phyloP scores from a whole-genome alignment of 2,329 filamentous ascomycete species.

The Xylariales sp. region DNA sequence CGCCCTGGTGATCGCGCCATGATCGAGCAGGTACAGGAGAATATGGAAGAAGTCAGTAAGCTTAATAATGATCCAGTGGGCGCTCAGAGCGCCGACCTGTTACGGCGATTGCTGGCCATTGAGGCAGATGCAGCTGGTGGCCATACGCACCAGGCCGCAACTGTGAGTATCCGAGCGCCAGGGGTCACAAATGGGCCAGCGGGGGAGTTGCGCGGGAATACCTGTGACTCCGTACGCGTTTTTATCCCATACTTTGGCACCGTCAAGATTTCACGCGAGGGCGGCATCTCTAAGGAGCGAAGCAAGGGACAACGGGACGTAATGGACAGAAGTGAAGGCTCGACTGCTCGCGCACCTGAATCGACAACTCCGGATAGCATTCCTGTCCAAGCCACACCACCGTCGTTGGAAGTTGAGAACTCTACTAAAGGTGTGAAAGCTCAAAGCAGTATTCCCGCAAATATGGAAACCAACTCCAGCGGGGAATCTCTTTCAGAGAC shows the following conservation, averaged over 20 bases:
- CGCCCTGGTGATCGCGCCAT: slow-evolving; percentile 1
- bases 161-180: not conserved
- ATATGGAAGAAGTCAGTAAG: slow-evolving; percentile 12
- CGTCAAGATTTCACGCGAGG: slow-evolving; percentile 17
- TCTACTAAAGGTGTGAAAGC: no score
- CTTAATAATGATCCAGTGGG: slow-evolving; percentile 22
- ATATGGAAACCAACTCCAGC: no score
- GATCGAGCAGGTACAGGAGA: slow-evolving; percentile 6
- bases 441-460: no score
- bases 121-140: slow-evolving; percentile 25
- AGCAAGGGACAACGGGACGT: not conserved
- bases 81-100: slow-evolving; percentile 20
- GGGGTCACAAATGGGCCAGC: slow-evolving; percentile 6
- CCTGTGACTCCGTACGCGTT: slow-evolving; percentile 22
- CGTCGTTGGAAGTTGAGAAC: no score
- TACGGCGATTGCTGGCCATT: slow-evolving; percentile 23
- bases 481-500: no score
- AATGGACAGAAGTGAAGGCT: not conserved
- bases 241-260: slow-evolving; percentile 38
- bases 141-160: slow-evolving; percentile 3
- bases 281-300: not conserved
- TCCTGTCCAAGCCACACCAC: no score
- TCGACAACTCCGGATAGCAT: no score
- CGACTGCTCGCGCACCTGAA: not conserved
- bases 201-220: slow-evolving; percentile 10